These are phyloP conservation scores for Brettanomyces naardenensis DNA, from an alignment of 805 yeast species.

Conservation along the genomic window DNA sequence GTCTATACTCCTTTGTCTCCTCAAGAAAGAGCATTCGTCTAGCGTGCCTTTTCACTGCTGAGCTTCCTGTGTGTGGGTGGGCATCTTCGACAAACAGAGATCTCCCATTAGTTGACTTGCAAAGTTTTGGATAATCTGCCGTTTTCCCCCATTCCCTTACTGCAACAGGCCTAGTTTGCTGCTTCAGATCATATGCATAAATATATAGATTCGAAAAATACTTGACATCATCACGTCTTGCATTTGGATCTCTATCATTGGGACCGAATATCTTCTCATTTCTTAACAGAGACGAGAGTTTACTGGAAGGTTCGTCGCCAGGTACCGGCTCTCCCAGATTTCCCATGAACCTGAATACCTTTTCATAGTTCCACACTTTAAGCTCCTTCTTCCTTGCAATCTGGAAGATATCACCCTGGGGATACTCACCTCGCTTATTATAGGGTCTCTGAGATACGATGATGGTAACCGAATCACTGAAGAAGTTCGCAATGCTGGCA, in stretches of 20 bases:
- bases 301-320: constrained; percentile 15
- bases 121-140: constrained; percentile 49
- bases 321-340: constrained; percentile 43
- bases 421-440: constrained; percentile 33
- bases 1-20: constrained; percentile 25
- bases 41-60: constrained; percentile 20
- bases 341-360: constrained; percentile 70
- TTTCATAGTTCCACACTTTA: constrained; percentile 85
- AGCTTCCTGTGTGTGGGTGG: constrained; percentile 12
- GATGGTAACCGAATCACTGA: constrained; percentile 59
- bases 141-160: constrained; percentile 66
- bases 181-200: constrained; percentile 73
- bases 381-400: constrained; percentile 53
- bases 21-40: constrained; percentile 24
- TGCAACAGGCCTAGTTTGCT: constrained; percentile 72
- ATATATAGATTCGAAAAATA: constrained; percentile 71
- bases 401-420: constrained; percentile 54
- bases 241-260: constrained; percentile 79
- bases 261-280: constrained; percentile 86
- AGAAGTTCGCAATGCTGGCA: constrained; percentile 51
- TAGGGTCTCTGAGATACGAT: constrained; percentile 62
- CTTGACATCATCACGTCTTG: constrained; percentile 76
- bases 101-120: constrained; percentile 61
- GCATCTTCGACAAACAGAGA: constrained; percentile 75
- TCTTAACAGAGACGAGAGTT: constrained; percentile 55